Base-by-base conservation (phyloP, 2,329 filamentous ascomycete species). In the Botrytis deweyae region DNA sequence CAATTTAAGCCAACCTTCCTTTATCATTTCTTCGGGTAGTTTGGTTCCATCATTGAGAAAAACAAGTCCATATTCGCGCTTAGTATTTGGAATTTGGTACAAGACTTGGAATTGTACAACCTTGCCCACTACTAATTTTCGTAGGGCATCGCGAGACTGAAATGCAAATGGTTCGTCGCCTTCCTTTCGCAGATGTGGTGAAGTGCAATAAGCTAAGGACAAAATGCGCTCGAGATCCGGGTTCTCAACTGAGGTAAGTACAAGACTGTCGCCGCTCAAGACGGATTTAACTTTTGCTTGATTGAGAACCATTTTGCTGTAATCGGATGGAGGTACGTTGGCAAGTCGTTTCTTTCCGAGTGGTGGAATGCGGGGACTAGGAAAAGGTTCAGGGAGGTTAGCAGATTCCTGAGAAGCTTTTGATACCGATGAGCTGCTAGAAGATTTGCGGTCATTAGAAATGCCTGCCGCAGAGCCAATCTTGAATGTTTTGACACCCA, bases 141-240 rank as follows among this genome's bases (percentile, higher is more conserved):
- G 92, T 75, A 99, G 88, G 82, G 93, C 96, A 84, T 99, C 96
- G 81, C 96, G 93, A 75, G 96, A 97, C 84, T 96, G 92, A 84
- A 98, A 99, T 74, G 93, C 94, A 81, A 92, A 97, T 55, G 92
- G 91, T 88, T 98, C 95, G 80, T 98, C 95, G 74, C 93, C 94
- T 79, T 98, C 95, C 83, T 94, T 91, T 85, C 88, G 91, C 82
- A 98, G 83, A 81, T 95, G 91, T 5, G 96, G 96, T 68, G 95
- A 94, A 74, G 91, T 92, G 78, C 98, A 94, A 84, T 94, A 98
- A 79, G 96, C 96, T 77, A 99, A 87, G 81, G 94, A 97, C 79
- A 99, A 88, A 70, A 88, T 93, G 80, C 94, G 92, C 85, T 98
- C 96, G 83, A 92, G 89, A 77, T 89, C 87, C 52, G 93, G 92